Evolutionary conservation across 768 basidiomycete genomes (phyloP).

Genomic region (Lactarius sanguifluus): DNA sequence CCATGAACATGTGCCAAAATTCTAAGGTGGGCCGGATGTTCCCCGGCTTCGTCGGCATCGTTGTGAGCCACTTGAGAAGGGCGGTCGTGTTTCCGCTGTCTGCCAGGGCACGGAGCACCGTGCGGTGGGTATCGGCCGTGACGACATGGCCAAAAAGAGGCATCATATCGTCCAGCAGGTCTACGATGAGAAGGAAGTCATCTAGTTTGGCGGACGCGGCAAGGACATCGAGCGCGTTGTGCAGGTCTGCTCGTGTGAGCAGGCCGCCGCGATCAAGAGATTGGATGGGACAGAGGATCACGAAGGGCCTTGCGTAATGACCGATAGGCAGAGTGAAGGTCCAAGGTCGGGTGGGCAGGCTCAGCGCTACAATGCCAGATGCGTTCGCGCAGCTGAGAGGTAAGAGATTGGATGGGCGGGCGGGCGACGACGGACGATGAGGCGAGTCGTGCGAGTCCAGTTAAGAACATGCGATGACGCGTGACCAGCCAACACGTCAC

Average conservation of each 20-base stretch:
- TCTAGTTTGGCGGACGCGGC: constrained; percentile 51
- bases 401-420: constrained; percentile 37
- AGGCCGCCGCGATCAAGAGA: constrained; percentile 12
- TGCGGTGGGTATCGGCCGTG: constrained; percentile 48
- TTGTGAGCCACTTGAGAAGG: constrained; percentile 50
- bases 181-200: constrained; percentile 55
- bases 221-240: constrained; percentile 45
- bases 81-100: constrained; percentile 45
- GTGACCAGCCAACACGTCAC: constrained; percentile 33
- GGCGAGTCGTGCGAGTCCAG: background rate
- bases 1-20: constrained; percentile 57
- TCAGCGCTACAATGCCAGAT: constrained; percentile 23
- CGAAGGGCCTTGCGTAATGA: constrained; percentile 25
- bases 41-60: constrained; percentile 53
- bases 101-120: constrained; percentile 50
- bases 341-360: constrained; percentile 5
- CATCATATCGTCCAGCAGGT: constrained; percentile 51
- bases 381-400: constrained; percentile 18
- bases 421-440: constrained; percentile 46
- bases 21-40: constrained; percentile 47
- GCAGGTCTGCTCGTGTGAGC: constrained; percentile 38
- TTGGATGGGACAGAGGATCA: background rate
- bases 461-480: background rate
- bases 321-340: constrained; percentile 19
- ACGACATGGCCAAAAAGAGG: constrained; percentile 47